Evolutionary conservation across 1,139 yeast genomes (phyloP).

Genomic region (Suhomyces choctaworum): DNA sequence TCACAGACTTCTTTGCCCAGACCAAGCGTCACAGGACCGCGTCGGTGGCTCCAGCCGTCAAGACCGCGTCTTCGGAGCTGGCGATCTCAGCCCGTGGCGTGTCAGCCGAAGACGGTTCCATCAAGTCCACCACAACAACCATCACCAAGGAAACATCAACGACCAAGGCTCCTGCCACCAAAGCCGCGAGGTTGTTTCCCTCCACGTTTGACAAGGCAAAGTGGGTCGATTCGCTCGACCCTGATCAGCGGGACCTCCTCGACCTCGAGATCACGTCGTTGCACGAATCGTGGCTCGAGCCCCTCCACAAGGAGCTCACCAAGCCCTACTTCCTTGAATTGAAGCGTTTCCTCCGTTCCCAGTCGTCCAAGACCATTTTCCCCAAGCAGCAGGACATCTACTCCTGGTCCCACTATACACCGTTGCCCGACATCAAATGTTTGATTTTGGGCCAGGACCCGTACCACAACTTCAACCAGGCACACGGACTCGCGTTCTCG

Average conservation of each 20-base stretch:
- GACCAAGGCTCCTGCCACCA: neutral
- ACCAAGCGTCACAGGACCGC: too few relatives aligned
- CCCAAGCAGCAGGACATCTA: conserved; percentile 82
- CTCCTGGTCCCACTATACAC: conserved; percentile 90
- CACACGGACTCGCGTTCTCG: conserved; percentile 94
- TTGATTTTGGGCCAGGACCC: conserved; percentile 95
- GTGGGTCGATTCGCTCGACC: conserved; percentile 57
- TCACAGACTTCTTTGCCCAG: conserved; percentile 20
- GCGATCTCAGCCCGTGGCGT: too few relatives aligned
- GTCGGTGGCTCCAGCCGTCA: too few relatives aligned
- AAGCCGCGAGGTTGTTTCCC: conserved; percentile 26
- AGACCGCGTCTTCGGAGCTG: too few relatives aligned
- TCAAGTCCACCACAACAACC: neutral
- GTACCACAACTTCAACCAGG: conserved; percentile 88
- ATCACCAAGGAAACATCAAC: neutral
- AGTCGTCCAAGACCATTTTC: conserved; percentile 54
- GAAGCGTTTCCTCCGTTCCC: conserved; percentile 55
- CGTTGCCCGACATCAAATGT: conserved; percentile 71
- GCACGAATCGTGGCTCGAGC: conserved; percentile 76
- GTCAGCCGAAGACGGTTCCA: conserved; percentile 1
- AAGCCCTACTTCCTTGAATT: conserved; percentile 83
- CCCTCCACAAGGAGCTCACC: conserved; percentile 68
- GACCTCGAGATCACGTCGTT: conserved; percentile 67
- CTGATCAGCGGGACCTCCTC: conserved; percentile 55
- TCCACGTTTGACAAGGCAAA: conserved; percentile 36